Percentiles rank a stretch among this genome's conserved stretches.
phyloP scores from a whole-genome alignment of 2,329 filamentous ascomycete species.

The Byssoonygena ceratinophila region DNA sequence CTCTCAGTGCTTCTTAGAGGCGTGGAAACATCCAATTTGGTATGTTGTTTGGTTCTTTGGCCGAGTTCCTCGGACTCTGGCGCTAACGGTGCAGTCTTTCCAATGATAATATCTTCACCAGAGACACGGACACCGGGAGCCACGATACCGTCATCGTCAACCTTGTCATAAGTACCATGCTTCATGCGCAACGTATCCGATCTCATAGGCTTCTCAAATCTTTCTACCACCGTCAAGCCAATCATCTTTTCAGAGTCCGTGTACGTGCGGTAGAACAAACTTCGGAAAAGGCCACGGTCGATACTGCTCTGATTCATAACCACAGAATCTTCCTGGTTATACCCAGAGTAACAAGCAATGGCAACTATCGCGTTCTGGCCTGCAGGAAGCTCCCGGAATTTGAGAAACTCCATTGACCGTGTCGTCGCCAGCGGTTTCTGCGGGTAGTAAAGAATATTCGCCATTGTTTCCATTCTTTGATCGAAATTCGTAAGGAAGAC shows the following conservation, averaged over 20 bases:
- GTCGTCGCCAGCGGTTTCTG: conserved; percentile 96
- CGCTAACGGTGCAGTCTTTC: conserved; percentile 91
- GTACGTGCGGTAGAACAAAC: conserved; percentile 95
- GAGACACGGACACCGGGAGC: conserved; percentile 88
- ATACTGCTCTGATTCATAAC: conserved; percentile 99
- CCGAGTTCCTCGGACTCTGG: conserved; percentile 89
- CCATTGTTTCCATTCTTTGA: conserved; percentile 98
- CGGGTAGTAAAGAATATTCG: conserved; percentile 96
- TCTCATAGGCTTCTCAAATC: conserved; percentile 89
- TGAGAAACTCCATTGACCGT: conserved; percentile 95
- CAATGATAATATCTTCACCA: conserved; percentile 97
- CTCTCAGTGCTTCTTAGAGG: conserved; percentile 91
- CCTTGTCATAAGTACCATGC: conserved; percentile 92
- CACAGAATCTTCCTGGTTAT: conserved; percentile 99
- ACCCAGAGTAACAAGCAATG: conserved; percentile 93
- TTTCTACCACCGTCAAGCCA: conserved; percentile 82
- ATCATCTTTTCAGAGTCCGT: conserved; percentile 95
- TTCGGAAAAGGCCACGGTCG: conserved; percentile 91
- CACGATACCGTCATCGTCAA: conserved; percentile 92
- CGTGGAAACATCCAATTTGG: conserved; percentile 91
- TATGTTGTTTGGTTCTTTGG: conserved; percentile 77
- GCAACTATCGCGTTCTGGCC: conserved; percentile 98
- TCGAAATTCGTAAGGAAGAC: conserved; percentile 97
- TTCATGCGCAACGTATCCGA: conserved; percentile 83
- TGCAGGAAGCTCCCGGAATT: conserved; percentile 92